Base-by-base conservation (phyloP, 2,329 filamentous ascomycete species). In the Aspergillus ruber region DNA sequence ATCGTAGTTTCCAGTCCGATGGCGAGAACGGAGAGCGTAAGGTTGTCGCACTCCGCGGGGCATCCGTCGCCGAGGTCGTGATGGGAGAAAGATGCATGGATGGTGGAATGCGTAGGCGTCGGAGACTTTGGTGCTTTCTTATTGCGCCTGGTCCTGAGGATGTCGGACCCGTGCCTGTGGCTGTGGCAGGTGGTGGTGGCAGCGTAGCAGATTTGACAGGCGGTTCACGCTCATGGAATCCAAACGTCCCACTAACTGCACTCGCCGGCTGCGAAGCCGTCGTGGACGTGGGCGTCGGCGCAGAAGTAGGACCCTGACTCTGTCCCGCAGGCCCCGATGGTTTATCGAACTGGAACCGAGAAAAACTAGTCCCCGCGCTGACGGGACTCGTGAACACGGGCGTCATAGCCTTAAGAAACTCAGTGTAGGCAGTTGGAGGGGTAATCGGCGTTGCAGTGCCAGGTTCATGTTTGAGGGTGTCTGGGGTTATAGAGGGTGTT, bases 321-420 rank as follows among this genome's bases (percentile, higher is more conserved):
- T 29, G 25, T 12, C 25, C 25, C 25, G 25, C 25, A 2, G 25
- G 25, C 9, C 25, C 25, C 10, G 25, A 4, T 1, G 25, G 25
- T 29, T 53, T 59, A 43, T 66, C 61, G 25, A 62, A 58, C 17
- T 52, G 59, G 42, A 63, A 63, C 38, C 75, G 74, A 36, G 68
- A 64, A 53, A 79, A 78, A 58, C 76, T 77, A 49, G 74, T 73
- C 44, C 74, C 72, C 36, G 83, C 79, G 42, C 80, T 75, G 42
- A 80, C 71, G 7, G 87, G 86, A 53, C 84, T 89, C 63, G 83
- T 81, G 49, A 90, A 76, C 15, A 85, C 75, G 1, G 80, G 80
- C 1, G 80, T 85, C 71, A 94, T 82, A 50, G 84, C 83, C 71
- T 90, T 91, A 53, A 97, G 83, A 64, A 96, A 97, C 63, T 97